These are phyloP conservation scores for Rhododendron ovatum DNA, from an alignment of 148 eudicot genomes.

Conservation along the genomic window DNA sequence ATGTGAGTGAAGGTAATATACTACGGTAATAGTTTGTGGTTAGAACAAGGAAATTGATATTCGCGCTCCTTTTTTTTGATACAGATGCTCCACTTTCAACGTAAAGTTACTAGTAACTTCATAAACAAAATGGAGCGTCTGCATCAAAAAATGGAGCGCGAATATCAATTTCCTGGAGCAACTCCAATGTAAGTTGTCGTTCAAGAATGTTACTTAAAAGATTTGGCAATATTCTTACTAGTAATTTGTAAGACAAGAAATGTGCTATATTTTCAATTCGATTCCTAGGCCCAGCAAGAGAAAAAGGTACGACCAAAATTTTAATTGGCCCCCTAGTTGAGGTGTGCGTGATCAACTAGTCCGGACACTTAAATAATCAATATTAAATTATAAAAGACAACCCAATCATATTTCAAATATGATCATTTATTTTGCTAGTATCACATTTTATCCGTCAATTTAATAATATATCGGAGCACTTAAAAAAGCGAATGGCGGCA, in stretches of 20 bases:
- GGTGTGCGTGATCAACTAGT: no score
- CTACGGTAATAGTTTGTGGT: neutral
- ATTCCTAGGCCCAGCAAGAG: neutral
- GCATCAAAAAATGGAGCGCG: no score
- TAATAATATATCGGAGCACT: neutral
- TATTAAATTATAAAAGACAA: no score
- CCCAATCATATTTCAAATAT: no score
- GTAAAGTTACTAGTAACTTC: no score
- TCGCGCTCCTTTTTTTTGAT: no score
- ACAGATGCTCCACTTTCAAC: no score
- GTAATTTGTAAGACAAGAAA: neutral
- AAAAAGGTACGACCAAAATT: neutral
- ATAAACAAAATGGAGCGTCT: no score
- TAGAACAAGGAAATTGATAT: neutral
- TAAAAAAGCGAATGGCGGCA: neutral
- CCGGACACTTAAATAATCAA: no score
- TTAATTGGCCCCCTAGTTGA: no score
- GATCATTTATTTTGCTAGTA: no score
- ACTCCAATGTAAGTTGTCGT: neutral
- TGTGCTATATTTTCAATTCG: neutral
- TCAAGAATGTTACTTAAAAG: no score
- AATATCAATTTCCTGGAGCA: neutral
- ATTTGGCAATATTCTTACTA: neutral
- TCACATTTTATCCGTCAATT: neutral
- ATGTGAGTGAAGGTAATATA: neutral